phyloP scores from a whole-genome alignment of 192 early-diverging fungal species.

The Coemansia sp. region DNA sequence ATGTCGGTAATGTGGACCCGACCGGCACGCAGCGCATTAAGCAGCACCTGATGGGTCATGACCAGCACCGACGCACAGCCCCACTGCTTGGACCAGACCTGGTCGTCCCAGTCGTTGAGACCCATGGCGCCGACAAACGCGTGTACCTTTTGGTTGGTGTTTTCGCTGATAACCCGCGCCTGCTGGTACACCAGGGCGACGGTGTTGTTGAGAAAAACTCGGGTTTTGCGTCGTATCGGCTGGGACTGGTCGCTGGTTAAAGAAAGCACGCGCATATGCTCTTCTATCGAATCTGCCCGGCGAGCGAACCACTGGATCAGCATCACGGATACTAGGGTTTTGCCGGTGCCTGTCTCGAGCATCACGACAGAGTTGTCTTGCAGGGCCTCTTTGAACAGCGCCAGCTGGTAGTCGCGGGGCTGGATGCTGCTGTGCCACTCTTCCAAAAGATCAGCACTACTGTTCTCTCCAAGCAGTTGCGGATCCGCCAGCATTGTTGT shows the following conservation, averaged over 20 bases:
- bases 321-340: conserved; percentile 88
- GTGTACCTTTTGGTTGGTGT: conserved; percentile 65
- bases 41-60: conserved; percentile 85
- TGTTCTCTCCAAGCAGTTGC: too few species aligned
- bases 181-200: conserved; percentile 91
- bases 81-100: conserved; percentile 64
- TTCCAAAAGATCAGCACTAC: neutral
- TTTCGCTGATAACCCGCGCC: conserved; percentile 69
- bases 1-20: conserved; percentile 68
- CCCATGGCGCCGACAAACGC: conserved; percentile 70
- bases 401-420: conserved; percentile 81
- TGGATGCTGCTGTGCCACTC: conserved; percentile 17
- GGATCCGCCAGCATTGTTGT: neutral
- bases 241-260: neutral
- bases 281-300: conserved; percentile 6
- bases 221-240: conserved; percentile 19
- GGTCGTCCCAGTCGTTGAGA: conserved; percentile 62
- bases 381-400: conserved; percentile 69
- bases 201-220: conserved; percentile 82
- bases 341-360: conserved; percentile 91
- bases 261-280: neutral
- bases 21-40: conserved; percentile 74
- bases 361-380: conserved; percentile 82
- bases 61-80: conserved; percentile 72
- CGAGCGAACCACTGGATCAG: conserved; percentile 76